Base-by-base conservation (phyloP, 2,329 filamentous ascomycete species). In the Aspergillus sp. region DNA sequence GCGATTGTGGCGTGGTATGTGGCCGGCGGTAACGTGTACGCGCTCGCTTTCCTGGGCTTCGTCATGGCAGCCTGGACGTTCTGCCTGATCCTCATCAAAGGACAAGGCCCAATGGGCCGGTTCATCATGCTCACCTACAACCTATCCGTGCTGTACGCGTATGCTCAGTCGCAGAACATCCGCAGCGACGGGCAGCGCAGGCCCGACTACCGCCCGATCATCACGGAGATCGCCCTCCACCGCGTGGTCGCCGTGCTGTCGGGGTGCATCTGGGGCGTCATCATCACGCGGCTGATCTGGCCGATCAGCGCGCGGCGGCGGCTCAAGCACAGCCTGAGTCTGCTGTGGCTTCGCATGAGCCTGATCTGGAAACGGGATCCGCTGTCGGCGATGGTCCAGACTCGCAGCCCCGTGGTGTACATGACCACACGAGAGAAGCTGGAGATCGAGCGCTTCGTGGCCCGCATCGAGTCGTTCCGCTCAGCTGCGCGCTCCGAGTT, bases 81-180 rank as follows among this genome's bases (percentile, higher is more conserved):
- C 51, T 93, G 89, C 58, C 79, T 95, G 49, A 95, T 93, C 44
- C 67, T 96, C 33, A 83, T 80, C 16, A 73, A 78, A 51, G 80
- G 82, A 27, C 89, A 89, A 55, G 88, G 84, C 0, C 86, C 89
- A 1, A 81, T 96, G 60, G 89, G 88, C 26, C 80, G 91, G 32
- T 96, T 95, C 53, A 91, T 93, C 41, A 75, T 96, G 52, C 73
- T 98, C 28, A 93, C 89, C 1, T 98, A 96, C 68, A 98, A 98
- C 52, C 78, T 98, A 26, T 89, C 85, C 12, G 86, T 86, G 5
- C 71, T 98, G 2, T 98, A 98, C 56, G 86, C 88, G 7, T 98
- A 96, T 61, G 91, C 84, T 33, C 70, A 96, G 7, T 81, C 82
- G 0, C 80, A 86, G 41, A 74, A 74, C 40, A 86, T 93, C 29